These are phyloP conservation scores for Acanthamoeba polyphaga DNA, from an alignment of 208 protist species.

Conservation along the genomic window DNA sequence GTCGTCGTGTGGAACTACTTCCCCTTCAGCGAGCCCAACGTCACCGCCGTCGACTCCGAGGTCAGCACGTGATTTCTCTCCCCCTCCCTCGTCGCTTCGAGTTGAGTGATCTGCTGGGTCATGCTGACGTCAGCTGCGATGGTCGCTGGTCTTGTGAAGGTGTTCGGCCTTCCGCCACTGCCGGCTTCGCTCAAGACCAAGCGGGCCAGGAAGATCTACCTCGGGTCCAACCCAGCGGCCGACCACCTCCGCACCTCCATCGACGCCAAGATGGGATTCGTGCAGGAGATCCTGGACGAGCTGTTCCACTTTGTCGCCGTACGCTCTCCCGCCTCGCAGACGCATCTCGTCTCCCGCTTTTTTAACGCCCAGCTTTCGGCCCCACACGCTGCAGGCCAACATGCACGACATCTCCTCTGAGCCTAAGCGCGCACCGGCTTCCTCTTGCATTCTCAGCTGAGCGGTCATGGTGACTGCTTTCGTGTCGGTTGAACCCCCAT, in stretches of 20 bases:
- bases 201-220: neutral
- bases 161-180: neutral
- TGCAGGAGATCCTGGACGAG: constrained; percentile 1
- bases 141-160: neutral
- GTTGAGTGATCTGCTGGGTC: neutral
- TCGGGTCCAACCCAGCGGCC: neutral
- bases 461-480: neutral
- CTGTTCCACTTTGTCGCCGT: neutral
- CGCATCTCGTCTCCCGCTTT: too few species aligned
- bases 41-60: constrained; percentile 42
- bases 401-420: neutral
- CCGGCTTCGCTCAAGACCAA: neutral
- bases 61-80: neutral
- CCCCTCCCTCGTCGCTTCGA: too few species aligned
- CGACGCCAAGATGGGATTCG: constrained; percentile 17
- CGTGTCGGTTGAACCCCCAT: neutral
- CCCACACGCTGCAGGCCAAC: neutral
- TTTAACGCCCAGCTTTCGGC: too few species aligned
- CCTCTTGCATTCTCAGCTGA: neutral
- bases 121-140: neutral
- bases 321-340: neutral
- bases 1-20: constrained; percentile 29
- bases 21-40: constrained; percentile 34
- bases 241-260: neutral
- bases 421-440: neutral